Evolutionary conservation across 208 protist species (phyloP).

Genomic region (Leishmania amazonensis): DNA sequence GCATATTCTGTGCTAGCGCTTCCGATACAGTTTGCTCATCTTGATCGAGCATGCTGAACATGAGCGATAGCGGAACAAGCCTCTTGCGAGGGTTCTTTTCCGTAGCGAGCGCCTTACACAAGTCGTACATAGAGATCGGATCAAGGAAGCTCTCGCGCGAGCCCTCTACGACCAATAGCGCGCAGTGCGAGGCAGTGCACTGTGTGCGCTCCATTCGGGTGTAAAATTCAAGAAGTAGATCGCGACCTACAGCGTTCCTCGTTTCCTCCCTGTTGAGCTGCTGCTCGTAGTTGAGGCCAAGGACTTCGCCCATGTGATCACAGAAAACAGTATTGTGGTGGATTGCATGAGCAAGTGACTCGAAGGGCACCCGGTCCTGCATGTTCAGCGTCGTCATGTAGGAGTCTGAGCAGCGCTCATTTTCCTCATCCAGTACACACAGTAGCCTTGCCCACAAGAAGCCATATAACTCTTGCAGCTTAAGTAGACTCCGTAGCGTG

Average conservation of each 20-base stretch:
- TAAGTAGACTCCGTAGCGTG: conserved; percentile 11
- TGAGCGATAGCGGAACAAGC: conserved; percentile 73
- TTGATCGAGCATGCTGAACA: conserved; percentile 85
- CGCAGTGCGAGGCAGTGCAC: conserved; percentile 58
- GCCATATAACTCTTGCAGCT: conserved; percentile 22
- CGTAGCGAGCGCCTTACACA: conserved; percentile 68
- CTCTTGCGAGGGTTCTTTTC: conserved; percentile 71
- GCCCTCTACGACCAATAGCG: conserved; percentile 73
- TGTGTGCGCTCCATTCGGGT: conserved; percentile 56
- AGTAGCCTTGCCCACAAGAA: conserved; percentile 54
- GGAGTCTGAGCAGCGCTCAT: conserved; percentile 65
- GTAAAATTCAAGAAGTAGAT: conserved; percentile 41
- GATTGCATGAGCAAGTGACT: conserved; percentile 70
- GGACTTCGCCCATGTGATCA: conserved; percentile 72
- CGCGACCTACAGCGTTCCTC: conserved; percentile 16
- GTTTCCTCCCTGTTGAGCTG: conserved; percentile 35
- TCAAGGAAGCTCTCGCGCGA: conserved; percentile 84
- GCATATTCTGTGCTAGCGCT: conserved; percentile 56
- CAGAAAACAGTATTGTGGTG: conserved; percentile 84
- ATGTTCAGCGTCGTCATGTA: conserved; percentile 79
- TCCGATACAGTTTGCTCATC: conserved; percentile 76
- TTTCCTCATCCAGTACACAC: conserved; percentile 66
- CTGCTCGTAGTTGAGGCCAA: conserved; percentile 49
- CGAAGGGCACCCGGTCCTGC: conserved; percentile 76
- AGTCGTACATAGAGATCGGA: conserved; percentile 73